Base-by-base conservation (phyloP, 2,329 filamentous ascomycete species). In the Mollisiaceae sp. region DNA sequence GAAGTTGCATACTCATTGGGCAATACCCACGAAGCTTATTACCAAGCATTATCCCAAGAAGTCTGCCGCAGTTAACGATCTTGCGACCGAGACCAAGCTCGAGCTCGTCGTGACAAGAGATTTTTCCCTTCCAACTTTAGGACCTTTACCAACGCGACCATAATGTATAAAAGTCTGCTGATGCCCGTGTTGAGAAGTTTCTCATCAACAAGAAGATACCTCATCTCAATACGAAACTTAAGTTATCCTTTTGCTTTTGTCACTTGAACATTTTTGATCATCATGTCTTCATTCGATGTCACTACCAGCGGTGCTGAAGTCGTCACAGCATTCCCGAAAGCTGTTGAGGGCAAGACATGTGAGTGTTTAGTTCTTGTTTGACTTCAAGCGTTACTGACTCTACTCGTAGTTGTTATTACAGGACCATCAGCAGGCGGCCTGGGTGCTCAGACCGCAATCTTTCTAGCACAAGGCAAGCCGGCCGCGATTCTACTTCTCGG, bases 381-480 rank as follows among this genome's bases (percentile, higher is more conserved):
- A 4, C 8, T 9, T 2, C 36, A 2, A 9, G 27, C 14, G 3
- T 41, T 18, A 20, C 54, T 61, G 50, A 61, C 35, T 4, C n/a
- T 8, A 24, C 20, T n/a, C 15, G 12, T 8, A 5, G 63, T 67
- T 18, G 50, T 61, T 24, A 63, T 67, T 36, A 69, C 65, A 9
- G 56, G 60, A 14, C 55, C 64, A 15, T 58, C 57, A 57, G 39
- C 39, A 18, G n/a, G 24, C 22, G 55, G 66, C 56, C 39, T 68
- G 14, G 64, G 66, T 5, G 60, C 58, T 5, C 47, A 61, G 43
- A 66, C 61, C 9, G 63, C 64, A 5, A 36, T 62, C 47, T 47
- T 56, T 27, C 59, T 73, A 60, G 71, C 72, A 27, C 60, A 68
- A 32, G 68, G 69, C 59, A 64, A 66, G 14, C 63, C 67, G 41